Conservation (phyloP, 495 filamentous ascomycete species). For the Aspergillus egyptiacus region DNA sequence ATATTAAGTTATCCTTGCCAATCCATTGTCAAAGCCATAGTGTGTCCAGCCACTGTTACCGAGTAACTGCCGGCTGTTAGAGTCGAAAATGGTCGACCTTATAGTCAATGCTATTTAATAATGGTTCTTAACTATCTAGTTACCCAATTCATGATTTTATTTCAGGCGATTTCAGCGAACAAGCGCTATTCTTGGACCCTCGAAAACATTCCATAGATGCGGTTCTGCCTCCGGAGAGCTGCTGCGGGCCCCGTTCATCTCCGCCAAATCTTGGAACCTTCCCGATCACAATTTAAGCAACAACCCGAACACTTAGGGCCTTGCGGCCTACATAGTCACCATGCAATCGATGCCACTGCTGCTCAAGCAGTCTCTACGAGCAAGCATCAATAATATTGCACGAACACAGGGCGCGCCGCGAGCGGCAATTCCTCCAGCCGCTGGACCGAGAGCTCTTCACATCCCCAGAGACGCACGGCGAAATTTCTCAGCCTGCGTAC, state of each 20-base stretch:
- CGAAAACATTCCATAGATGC: too few relatives aligned
- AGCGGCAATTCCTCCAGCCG: constrained; percentile 15
- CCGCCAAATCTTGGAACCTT: constrained; percentile 10
- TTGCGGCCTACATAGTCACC: constrained; percentile 24
- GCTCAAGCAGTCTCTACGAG: constrained; percentile 34
- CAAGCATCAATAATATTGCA: constrained; percentile 24
- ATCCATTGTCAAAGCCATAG: too few relatives aligned
- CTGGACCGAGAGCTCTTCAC: constrained; percentile 20
- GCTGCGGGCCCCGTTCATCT: constrained; percentile 10
- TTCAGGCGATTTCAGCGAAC: too few relatives aligned
- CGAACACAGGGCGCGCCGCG: constrained; percentile 21
- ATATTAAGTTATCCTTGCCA: too few relatives aligned
- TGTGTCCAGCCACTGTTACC: too few relatives aligned
- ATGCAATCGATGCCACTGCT: constrained; percentile 44
- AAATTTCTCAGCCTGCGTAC: constrained; percentile 34
- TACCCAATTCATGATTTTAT: too few relatives aligned
- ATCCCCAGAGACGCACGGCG: constrained; percentile 18
- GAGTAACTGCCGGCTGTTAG: too few relatives aligned
- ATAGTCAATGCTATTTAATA: too few relatives aligned
- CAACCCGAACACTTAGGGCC: constrained; percentile 11
- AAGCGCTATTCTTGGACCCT: too few relatives aligned
- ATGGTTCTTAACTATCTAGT: too few relatives aligned
- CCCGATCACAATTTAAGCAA: constrained; percentile 8
- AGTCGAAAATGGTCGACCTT: too few relatives aligned
- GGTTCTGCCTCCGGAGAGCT: constrained; percentile 2